phyloP scores from a whole-genome alignment of 305 asterid species.

The Fraxinus sp. region DNA sequence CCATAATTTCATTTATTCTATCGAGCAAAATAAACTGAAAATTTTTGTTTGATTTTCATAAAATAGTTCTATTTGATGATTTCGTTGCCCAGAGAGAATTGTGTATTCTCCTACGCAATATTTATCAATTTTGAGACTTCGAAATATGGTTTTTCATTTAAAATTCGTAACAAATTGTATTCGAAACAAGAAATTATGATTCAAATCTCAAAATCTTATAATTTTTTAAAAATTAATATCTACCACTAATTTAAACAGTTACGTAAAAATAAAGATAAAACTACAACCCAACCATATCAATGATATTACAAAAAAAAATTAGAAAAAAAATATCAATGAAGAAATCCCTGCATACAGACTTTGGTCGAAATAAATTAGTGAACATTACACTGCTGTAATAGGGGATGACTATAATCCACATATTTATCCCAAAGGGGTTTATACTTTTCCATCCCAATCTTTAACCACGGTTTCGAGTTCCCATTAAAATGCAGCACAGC shows the following conservation, averaged over 20 bases:
- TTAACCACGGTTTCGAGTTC: not conserved
- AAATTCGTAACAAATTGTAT: not conserved
- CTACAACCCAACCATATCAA: not conserved
- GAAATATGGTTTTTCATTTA: not conserved
- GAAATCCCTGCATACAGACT: not conserved
- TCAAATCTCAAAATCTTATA: not conserved
- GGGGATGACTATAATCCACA: not conserved
- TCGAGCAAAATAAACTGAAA: not conserved
- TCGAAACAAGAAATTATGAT: not conserved
- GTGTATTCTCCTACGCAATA: not conserved
- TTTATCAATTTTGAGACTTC: not conserved
- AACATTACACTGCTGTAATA: not conserved
- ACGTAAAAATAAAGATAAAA: not conserved
- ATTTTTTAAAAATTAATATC: not conserved
- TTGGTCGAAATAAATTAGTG: not conserved
- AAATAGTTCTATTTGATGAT: not conserved
- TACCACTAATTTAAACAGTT: not conserved
- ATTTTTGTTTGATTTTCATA: not conserved
- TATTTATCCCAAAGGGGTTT: not conserved
- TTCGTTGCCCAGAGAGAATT: not conserved
- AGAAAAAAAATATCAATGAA: not conserved
- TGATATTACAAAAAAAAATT: not conserved
- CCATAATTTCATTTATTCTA: not conserved
- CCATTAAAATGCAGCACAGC: not conserved
- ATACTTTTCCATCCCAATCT: not conserved